Conservation (phyloP, 768 basidiomycete genomes). For the Auricularia auricula-judae region DNA sequence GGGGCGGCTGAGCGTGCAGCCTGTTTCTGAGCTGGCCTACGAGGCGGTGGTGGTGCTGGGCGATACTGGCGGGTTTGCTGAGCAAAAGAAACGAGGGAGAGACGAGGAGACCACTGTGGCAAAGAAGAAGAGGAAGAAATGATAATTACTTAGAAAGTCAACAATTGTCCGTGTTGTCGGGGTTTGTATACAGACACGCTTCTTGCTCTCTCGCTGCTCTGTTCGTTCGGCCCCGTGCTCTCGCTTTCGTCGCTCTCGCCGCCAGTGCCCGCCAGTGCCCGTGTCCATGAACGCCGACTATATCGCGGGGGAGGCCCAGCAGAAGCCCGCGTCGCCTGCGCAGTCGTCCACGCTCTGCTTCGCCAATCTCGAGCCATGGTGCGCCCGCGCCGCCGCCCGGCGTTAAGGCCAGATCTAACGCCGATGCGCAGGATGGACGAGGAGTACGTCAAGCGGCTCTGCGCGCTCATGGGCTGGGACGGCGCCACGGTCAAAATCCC, state of each 20-base stretch:
- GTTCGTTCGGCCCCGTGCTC: background rate
- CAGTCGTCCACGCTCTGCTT: constrained; percentile 54
- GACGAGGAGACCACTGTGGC: too few species aligned
- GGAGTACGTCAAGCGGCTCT: constrained; percentile 85
- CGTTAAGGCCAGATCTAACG: background rate
- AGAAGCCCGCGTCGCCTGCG: constrained; percentile 15
- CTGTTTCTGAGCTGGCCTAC: constrained; percentile 58
- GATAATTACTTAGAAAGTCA: too few species aligned
- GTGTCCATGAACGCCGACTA: background rate
- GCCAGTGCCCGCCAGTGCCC: background rate
- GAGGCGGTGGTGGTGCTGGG: constrained; percentile 49
- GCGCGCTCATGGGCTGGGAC: constrained; percentile 80
- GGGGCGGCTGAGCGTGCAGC: constrained; percentile 82
- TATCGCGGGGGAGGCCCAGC: background rate
- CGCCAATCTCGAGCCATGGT: constrained; percentile 83
- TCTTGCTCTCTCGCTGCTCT: constrained; percentile 1
- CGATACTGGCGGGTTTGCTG: constrained; percentile 64
- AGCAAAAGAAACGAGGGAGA: constrained; percentile 12
- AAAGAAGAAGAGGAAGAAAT: too few species aligned
- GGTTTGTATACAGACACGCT: constrained; percentile 1
- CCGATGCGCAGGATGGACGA: constrained; percentile 57
- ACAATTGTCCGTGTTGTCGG: background rate
- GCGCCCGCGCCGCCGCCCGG: background rate
- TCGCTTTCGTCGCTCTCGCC: background rate
- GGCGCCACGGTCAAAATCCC: constrained; percentile 64